Base-by-base conservation (phyloP, 2,329 filamentous ascomycete genomes). In the Pyrenochaeta sp. region DNA sequence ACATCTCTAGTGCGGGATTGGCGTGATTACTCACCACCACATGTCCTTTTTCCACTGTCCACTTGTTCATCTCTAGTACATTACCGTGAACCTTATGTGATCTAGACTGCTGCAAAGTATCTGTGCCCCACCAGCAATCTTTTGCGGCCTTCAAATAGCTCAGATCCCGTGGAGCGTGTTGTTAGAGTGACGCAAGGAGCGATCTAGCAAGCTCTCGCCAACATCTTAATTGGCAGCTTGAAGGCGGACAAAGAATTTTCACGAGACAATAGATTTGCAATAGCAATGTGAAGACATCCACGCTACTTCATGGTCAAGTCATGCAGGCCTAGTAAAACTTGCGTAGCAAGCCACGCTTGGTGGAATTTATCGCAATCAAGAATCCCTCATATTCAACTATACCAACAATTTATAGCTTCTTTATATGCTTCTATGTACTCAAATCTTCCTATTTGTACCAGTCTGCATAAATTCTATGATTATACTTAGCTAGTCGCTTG, bases 1-100 rank as follows among this genome's bases (percentile, higher is more conserved):
- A 12, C 21, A 31, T 31, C 37, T 17, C 15, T 42, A 42, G 46
- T 42, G 45, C 35, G 14, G 29, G 37, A 29, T 36, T 17, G 37
- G 20, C n/a, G 7, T 18, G 46, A 49, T 49, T 49, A 49, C 46
- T 49, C 37, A 49, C 46, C 46, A 17, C 15, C 37, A 29, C 21
- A 14, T 6, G 35, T 37, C 17, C 10, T 2, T 20, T n/a, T 3
- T 4, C 4, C 12, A 20, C 18, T 17, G 7, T 21, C 35, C 17
- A 4, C 35, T 20, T 11, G 17, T 3, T 10, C 17, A 20, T 14
- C 37, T 23, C 18, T 23, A 27, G 15, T 17, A 27, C 15, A 39
- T 40, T 40, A 40, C 5, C 11, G 9, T 27, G 15, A 15, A 12
- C 37, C 37, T 20, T 9, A 40, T 23, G 17, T 9, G 37, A 40